Evolutionary conservation across 306 rosid species (phyloP).

Genomic region (Cucumis melo): DNA sequence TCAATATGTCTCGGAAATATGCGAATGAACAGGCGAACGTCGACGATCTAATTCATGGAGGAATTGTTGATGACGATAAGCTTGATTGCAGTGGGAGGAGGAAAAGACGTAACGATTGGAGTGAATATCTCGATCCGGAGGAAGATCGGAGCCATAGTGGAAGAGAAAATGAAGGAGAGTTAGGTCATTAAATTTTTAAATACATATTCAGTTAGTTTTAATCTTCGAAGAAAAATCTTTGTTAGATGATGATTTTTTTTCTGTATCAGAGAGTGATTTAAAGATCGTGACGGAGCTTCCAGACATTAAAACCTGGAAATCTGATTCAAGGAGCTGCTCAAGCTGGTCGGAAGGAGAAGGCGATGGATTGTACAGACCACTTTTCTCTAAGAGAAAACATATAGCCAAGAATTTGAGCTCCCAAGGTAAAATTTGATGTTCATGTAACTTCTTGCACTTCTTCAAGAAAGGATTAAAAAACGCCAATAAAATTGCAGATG

Average conservation of each 20-base stretch:
- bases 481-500: conserved; percentile 11
- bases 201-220: background rate
- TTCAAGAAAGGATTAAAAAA: background rate
- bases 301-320: conserved; percentile 28
- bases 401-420: background rate
- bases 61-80: background rate
- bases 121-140: conserved; percentile 39
- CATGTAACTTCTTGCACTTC: background rate
- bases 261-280: conserved; percentile 18
- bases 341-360: conserved; percentile 5
- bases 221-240: background rate
- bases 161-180: conserved; percentile 5
- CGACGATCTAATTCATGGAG: background rate
- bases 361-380: conserved; percentile 12
- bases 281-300: conserved; percentile 51
- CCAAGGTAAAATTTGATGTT: conserved; percentile 21
- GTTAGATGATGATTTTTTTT: background rate
- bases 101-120: conserved; percentile 45
- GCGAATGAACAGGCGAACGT: conserved; percentile 14
- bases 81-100: background rate
- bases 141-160: background rate
- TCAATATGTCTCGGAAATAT: conserved; percentile 58
- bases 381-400: conserved; percentile 19
- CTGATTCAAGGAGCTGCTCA: conserved; percentile 17
- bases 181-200: conserved; percentile 7